Conservation (phyloP, 2,329 filamentous ascomycete genomes). For the Fusarium sp. region DNA sequence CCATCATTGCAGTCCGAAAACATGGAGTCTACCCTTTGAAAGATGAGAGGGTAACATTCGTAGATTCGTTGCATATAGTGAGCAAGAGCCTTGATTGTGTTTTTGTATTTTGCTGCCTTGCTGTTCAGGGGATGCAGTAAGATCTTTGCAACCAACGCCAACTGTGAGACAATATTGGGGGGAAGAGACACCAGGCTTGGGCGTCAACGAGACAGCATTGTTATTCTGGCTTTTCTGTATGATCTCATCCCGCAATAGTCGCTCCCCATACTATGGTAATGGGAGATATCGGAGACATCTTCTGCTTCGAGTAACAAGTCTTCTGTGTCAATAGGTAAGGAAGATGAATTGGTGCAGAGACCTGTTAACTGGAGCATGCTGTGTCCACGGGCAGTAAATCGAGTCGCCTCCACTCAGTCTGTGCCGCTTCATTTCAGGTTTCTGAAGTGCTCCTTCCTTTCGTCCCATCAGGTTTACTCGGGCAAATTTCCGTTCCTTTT, state of each 20-base stretch:
- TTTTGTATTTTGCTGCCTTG: background rate
- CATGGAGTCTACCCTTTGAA: background rate
- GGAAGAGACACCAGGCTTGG: background rate
- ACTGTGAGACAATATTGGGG: background rate
- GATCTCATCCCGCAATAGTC: background rate
- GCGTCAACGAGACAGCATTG: background rate
- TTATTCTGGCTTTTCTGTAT: background rate
- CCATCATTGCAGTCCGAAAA: background rate
- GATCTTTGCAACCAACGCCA: background rate
- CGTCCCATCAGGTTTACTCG: background rate
- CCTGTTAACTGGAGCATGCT: background rate
- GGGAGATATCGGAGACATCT: background rate
- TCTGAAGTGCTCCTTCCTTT: background rate
- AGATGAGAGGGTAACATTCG: background rate
- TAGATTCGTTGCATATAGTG: background rate
- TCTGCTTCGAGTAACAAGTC: background rate
- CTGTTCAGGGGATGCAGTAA: background rate
- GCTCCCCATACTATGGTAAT: background rate
- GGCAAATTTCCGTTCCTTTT: background rate
- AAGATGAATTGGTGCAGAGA: background rate
- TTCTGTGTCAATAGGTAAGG: background rate
- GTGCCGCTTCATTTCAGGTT: background rate
- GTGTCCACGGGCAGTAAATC: background rate
- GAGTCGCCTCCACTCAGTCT: background rate
- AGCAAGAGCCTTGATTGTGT: background rate